A percentile compares a stretch with the other conserved stretches of the same genome.
phyloP scores from a whole-genome alignment of 441 rosid species.

The Eutrema salsugineum region DNA sequence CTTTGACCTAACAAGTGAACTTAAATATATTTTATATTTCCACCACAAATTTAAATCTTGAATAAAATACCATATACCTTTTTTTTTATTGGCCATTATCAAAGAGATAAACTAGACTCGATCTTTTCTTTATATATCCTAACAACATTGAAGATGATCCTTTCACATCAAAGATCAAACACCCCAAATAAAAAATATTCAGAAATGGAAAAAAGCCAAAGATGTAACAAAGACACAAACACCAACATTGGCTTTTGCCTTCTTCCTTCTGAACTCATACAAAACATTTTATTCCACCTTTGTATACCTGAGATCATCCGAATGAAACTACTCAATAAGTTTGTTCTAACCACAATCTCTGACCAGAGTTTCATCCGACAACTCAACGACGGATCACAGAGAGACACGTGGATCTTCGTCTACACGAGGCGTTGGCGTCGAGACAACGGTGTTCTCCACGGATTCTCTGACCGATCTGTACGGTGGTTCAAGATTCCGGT shows the following conservation, averaged over 20 bases:
- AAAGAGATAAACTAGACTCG: background rate
- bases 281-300: constrained; percentile 52
- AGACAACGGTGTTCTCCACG: constrained; percentile 44
- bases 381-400: constrained; percentile 43
- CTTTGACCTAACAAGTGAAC: constrained; percentile 25
- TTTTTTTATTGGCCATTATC: background rate
- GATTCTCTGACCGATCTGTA: constrained; percentile 46
- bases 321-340: constrained; percentile 53
- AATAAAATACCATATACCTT: background rate
- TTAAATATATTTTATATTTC: constrained; percentile 1
- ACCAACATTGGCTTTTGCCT: constrained; percentile 62
- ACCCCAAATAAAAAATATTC: background rate
- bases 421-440: constrained; percentile 70
- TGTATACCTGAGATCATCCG: constrained; percentile 60
- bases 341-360: constrained; percentile 39
- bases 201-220: constrained; percentile 30
- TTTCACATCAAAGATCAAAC: background rate
- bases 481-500: constrained; percentile 65
- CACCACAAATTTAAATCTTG: constrained; percentile 6
- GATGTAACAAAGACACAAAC: constrained; percentile 27
- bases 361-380: constrained; percentile 48
- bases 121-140: background rate
- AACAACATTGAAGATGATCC: constrained; percentile 19
- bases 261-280: constrained; percentile 73
- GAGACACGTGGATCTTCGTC: constrained; percentile 61